Base-by-base conservation (phyloP, 345 rosid species). In the Sonneratia alba region DNA sequence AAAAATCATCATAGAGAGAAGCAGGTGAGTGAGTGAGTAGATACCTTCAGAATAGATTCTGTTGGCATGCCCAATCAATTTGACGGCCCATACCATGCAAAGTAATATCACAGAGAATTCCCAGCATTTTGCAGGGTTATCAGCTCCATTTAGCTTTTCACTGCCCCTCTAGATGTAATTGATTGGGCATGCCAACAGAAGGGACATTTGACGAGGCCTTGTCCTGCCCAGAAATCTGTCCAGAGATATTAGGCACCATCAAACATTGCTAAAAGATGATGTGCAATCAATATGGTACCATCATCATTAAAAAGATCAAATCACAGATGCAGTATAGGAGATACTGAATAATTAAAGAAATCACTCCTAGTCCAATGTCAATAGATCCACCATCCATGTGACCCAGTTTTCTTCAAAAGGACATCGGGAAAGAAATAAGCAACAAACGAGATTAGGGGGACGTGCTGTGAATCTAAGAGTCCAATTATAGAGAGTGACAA, bases 141-240 rank as follows among this genome's bases (percentile, higher is more conserved):
- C 86, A 38, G 56, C 80, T 0, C 47, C 84, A 3, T 79, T 66
- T 11, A 72, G 81, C 75, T 21, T 76, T 63, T 78, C 83, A 45
- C 75, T 81, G 73, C 73, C 79, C 79, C 74, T 79, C 85, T 16
- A 66, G 71, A 27, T 80, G 83, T 11, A 80, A 79, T 0, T 81
- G 78, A 74, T 74, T 77, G 24, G 83, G 10, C 22, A 73, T 49
- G 45, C 40, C 66, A 7, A 76, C 76, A 18, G 69, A 55, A 22
- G 76, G 40, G 61, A 51, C 69, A 71, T 77, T 85, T 22, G 79
- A 80, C 0, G 83, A 71, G 16, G 77, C 69, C 75, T 87, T 95
- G 76, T 92, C 99, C 78, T 87, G 93, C 71, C 97, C 96, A 61
- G 97, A 95, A 75, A 90, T 87, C 97, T 90, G 87, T 74, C 69